Conservation (phyloP, 2,329 filamentous ascomycete genomes). For the Akanthomyces muscarius region DNA sequence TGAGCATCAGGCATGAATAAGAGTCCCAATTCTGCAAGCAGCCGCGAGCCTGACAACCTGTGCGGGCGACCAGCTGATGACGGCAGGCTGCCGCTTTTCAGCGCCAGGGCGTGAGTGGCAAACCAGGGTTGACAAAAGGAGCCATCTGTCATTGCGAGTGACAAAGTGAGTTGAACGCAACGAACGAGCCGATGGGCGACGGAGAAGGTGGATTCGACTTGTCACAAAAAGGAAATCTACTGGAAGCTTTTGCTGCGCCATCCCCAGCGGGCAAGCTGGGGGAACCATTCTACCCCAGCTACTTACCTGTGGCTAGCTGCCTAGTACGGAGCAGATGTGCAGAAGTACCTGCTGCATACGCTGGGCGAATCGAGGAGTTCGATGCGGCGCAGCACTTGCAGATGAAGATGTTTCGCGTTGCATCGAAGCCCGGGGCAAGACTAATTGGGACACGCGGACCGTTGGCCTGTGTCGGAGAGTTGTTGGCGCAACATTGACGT, state of each 20-base stretch:
- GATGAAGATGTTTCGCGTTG: slow-evolving; percentile 5
- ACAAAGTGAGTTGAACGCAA: no score
- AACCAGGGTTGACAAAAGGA: neutral
- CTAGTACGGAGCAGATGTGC: neutral
- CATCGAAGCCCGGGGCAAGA: neutral
- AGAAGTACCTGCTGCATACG: neutral
- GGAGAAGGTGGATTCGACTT: slow-evolving; percentile 5
- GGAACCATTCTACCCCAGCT: neutral
- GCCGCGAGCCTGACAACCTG: neutral
- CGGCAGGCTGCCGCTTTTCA: neutral
- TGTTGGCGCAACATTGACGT: neutral
- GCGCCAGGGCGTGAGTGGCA: neutral
- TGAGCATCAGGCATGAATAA: neutral
- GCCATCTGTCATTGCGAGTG: no score
- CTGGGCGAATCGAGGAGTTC: neutral
- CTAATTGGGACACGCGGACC: neutral
- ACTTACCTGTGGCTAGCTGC: neutral
- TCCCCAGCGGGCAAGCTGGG: neutral
- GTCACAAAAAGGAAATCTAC: slow-evolving; percentile 14
- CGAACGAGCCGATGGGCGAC: neutral
- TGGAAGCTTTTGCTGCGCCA: slow-evolving; percentile 1
- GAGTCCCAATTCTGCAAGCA: neutral
- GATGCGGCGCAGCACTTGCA: slow-evolving; percentile 8
- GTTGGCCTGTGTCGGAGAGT: neutral
- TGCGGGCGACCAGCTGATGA: neutral